Evolutionary conservation across 805 yeast genomes (phyloP), one percentile per base, ranked within the genome.

Genomic region (Lachancea mirantina): DNA sequence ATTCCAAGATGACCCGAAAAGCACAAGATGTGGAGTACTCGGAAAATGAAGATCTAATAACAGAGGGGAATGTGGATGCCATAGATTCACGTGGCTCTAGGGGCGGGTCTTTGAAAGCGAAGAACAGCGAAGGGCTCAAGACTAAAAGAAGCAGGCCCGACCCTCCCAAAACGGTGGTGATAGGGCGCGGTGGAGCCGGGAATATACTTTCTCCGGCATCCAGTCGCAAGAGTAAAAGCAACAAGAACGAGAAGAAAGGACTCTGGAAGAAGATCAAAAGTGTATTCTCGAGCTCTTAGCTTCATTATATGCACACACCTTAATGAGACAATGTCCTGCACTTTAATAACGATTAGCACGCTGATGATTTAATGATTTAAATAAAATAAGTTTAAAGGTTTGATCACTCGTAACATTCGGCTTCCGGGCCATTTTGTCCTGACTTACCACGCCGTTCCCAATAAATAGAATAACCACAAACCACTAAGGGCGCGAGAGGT

Each of bases 11-110:
- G 30, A 68, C 84, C 4, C 64, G 87, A 39, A 68, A 65, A 43
- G 68, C 81, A 8, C 87, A 79, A 52, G 87, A 76, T 46, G 84
- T 76, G 5, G 84, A 76, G 25, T 23, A 14, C 16, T 34, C 23
- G 19, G 32, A 26, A n/a, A 11, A 25, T 7, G 42, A 32, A 6
- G 35, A 32, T 11, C 33, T 30, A 20, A 30, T 35, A n/a, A n/a
- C n/a, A n/a, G n/a, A n/a, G n/a, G n/a, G n/a, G n/a, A n/a, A n/a
- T n/a, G n/a, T n/a, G n/a, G 26, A 23, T 8, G 26, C 8, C 10
- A 23, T 23, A 23, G 13, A 7, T 8, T 14, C 26, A 7, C 8
- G 11, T n/a, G 10, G 10, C 8, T 23, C 26, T 8, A n/a, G 11
- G 11, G 26, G 13, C 7, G 26, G 26, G n/a, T n/a, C n/a, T n/a